Evolutionary conservation across 2,329 filamentous ascomycete genomes (phyloP), one percentile per base, ranked within the genome.

Genomic region (Fusarium sp.): DNA sequence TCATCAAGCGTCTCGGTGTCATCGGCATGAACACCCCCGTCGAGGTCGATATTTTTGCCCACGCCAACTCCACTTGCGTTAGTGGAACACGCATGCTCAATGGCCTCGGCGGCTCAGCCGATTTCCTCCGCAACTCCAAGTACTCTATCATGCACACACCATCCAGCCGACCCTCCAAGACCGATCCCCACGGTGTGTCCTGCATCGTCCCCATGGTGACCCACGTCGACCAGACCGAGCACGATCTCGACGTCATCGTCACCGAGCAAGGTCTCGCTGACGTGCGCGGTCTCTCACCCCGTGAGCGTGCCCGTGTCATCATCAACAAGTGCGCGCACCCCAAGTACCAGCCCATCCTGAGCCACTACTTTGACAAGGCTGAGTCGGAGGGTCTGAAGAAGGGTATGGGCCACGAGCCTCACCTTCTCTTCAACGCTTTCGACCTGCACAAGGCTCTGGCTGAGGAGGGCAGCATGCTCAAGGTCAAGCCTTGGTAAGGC

Each of bases 1-100:
- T 97, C 84, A 97, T 97, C 85, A 90, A 94, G 63, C 90, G 94
- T 32, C 87, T 97, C 3, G 94, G 94, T 70, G 91, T 95, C 75
- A 97, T 98, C 77, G 94, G 94, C 81, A 97, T 97, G 94, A 97
- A 97, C 88, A 97, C 94, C 0, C 94, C 94, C 28, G 94, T 97
- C 53, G 95, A 97, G 84, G 94, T 97, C 22, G 95, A 97, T 84
- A 97, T 97, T 79, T 97, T 97, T 84, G 95, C 94, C 5, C 94
- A 97, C 84, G 95, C 95, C 78, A 98, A 97, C 89, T 92, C 89
- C 70, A 97, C 94, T 62, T 95, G 93, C 80, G 94, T 97, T 28
- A 94, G 96, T 91, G 94, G 95, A 73, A 92, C 89, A 70, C 91
- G 95, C 65, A 96, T 96, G 93, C 88, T 96, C 69, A 96, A 96